Base-by-base conservation (phyloP, 2,329 filamentous ascomycete genomes). In the Ophiostoma piceae region DNA sequence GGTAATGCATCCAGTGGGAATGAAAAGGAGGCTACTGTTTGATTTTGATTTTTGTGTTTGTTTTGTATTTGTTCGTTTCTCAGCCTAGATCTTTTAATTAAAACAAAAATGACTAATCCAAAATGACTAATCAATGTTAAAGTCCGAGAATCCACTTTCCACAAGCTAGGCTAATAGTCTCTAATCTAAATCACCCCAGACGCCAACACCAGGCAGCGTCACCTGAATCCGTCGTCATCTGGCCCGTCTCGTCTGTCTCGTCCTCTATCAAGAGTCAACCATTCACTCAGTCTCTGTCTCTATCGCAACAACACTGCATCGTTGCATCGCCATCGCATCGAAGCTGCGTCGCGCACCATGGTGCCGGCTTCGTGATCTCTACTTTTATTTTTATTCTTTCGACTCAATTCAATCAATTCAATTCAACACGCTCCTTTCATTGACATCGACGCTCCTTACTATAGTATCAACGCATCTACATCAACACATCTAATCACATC, bases 161-260 rank as follows among this genome's bases (percentile, higher is more conserved):
- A 57, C 51, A n/a, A 47, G 43, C 43, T 47, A 47, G 16, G 22
- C 51, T 57, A 26, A 57, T 57, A 57, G 26, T 57, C 51, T 57
- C n/a, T 57, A 57, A 47, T 57, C 51, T 57, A 57, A n/a, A 64
- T 64, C 60, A 64, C 60, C 60, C 60, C 32, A 37, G 60, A 32
- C 60, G 37, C 19, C 35, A 35, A 22, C 62, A 65, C 60, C 26
- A 64, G 57, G 47, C 60, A 64, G 32, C 57, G 29, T 64, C 60
- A n/a, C 57, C 26, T 64, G 57, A 64, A 57, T 57, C 22, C n/a
- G 8, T 22, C 22, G 51, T 57, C 22, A 26, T 57, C n/a, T 57
- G 51, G 26, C 6, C 22, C 54, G 29, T 1, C 22, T 32, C n/a
- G 26, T 62, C 16, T 16, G 26, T 32, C 57, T 32, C 6, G 29